These are phyloP conservation scores for Imleria badia DNA, from an alignment of 768 basidiomycete species.

Conservation along the genomic window DNA sequence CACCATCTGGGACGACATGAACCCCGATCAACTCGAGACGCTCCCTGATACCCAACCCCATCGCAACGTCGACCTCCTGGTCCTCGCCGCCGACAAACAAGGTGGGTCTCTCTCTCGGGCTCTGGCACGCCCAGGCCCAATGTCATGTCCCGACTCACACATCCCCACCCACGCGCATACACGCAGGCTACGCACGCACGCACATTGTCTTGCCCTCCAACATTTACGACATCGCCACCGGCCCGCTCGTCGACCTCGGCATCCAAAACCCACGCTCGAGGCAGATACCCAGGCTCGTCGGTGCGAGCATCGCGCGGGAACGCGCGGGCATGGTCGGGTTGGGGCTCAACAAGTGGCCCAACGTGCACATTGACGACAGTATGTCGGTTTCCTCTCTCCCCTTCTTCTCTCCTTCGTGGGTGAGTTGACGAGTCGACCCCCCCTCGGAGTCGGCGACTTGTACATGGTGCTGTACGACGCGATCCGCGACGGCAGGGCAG, in stretches of 20 bases:
- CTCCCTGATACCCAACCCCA: conserved; percentile 45
- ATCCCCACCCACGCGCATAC: not conserved
- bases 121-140: not conserved
- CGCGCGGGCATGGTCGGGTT: conserved; percentile 56
- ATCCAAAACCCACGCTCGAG: conserved; percentile 49
- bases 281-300: conserved; percentile 52
- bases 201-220: conserved; percentile 53
- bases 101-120: not conserved
- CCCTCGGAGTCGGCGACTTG: no score
- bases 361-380: conserved; percentile 52
- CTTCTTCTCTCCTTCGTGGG: not conserved
- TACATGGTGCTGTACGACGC: conserved; percentile 44
- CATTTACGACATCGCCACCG: conserved; percentile 55
- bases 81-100: conserved; percentile 42
- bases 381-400: not conserved
- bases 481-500: conserved; percentile 10
- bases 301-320: conserved; percentile 43
- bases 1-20: conserved; percentile 47
- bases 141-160: not conserved
- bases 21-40: conserved; percentile 45
- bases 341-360: conserved; percentile 61
- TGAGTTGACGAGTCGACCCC: not conserved
- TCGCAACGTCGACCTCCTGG: conserved; percentile 47
- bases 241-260: conserved; percentile 43
- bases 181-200: conserved; percentile 1